A percentile compares a stretch with the other conserved stretches of the same genome.
phyloP scores from a whole-genome alignment of 2,329 filamentous ascomycete species.

The Xylariaceae sp. region DNA sequence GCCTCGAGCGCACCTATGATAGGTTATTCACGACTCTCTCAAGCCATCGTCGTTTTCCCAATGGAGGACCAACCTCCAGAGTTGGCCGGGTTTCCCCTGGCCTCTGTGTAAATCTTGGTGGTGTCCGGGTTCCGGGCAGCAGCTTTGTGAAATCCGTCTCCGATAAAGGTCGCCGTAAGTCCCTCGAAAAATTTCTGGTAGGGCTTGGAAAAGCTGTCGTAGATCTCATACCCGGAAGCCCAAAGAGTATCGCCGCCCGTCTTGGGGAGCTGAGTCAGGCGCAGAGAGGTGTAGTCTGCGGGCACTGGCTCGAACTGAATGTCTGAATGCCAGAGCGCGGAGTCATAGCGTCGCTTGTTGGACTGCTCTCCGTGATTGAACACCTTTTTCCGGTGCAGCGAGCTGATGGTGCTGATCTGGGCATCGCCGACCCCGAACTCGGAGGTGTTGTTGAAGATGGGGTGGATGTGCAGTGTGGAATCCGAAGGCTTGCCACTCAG shows the following conservation, averaged over 20 bases:
- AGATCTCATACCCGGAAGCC: conserved; percentile 59
- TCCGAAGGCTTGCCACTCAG: conserved; percentile 54
- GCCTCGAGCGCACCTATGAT: conserved; percentile 40
- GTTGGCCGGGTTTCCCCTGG: conserved; percentile 38
- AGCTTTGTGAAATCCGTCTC: conserved; percentile 32
- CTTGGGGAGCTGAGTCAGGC: conserved; percentile 50
- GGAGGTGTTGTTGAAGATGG: conserved; percentile 49
- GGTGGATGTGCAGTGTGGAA: conserved; percentile 58
- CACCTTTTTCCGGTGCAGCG: conserved; percentile 40
- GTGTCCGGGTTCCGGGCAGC: conserved; percentile 25
- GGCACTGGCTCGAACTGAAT: conserved; percentile 58
- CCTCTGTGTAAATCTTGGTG: conserved; percentile 28
- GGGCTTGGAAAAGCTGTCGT: conserved; percentile 48
- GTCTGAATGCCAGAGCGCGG: conserved; percentile 50
- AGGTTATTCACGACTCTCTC: too few relatives aligned
- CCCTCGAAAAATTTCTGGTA: conserved; percentile 49
- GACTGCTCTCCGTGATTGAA: conserved; percentile 21
- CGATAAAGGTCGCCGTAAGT: conserved; percentile 43
- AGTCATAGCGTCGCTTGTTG: conserved; percentile 30
- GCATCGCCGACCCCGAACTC: conserved; percentile 48
- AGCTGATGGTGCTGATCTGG: conserved; percentile 58
- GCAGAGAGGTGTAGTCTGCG: conserved; percentile 57
- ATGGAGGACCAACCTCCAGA: too few relatives aligned
- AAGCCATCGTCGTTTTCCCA: too few relatives aligned
- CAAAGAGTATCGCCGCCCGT: conserved; percentile 57